phyloP scores from a whole-genome alignment of 2,329 filamentous ascomycete genomes.

The Fusarium austroafricanum region DNA sequence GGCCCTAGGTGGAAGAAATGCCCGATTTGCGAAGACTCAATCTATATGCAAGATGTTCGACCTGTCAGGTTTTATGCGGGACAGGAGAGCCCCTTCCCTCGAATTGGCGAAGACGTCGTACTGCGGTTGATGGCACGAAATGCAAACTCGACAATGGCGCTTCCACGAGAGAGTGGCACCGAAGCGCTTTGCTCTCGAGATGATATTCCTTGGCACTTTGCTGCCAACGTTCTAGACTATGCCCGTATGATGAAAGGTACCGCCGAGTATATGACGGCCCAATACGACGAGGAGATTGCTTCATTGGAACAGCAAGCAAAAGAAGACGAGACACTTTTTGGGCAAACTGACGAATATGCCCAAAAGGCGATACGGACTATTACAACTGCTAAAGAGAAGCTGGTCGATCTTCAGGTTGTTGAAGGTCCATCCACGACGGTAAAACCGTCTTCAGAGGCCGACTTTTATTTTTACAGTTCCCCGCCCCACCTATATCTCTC shows the following conservation, averaged over 20 bases:
- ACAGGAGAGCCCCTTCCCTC: slow-evolving; percentile 83
- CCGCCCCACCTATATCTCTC: slow-evolving; percentile 90
- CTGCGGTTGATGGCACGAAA: slow-evolving; percentile 86
- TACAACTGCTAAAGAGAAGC: slow-evolving; percentile 78
- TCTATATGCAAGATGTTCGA: slow-evolving; percentile 91
- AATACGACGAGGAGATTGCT: slow-evolving; percentile 83
- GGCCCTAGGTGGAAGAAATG: slow-evolving; percentile 91
- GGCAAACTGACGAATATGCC: slow-evolving; percentile 92
- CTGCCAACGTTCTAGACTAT: slow-evolving; percentile 93
- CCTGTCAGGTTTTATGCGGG: slow-evolving; percentile 92
- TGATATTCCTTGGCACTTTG: slow-evolving; percentile 94
- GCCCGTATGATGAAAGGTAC: slow-evolving; percentile 95
- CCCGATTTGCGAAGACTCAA: slow-evolving; percentile 91
- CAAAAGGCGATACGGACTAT: slow-evolving; percentile 83
- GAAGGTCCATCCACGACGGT: slow-evolving; percentile 29
- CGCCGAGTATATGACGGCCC: slow-evolving; percentile 83
- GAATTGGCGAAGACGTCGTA: slow-evolving; percentile 89
- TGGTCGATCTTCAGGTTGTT: slow-evolving; percentile 58
- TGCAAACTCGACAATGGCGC: slow-evolving; percentile 83
- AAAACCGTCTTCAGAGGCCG: slow-evolving; percentile 54
- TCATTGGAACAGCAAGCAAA: slow-evolving; percentile 81
- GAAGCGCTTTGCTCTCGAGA: slow-evolving; percentile 76
- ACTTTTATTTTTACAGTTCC: slow-evolving; percentile 90
- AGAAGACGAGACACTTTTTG: slow-evolving; percentile 92
- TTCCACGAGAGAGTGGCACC: slow-evolving; percentile 82